phyloP scores from a whole-genome alignment of 2,329 filamentous ascomycete species.

The Elsinoe ampelina region DNA sequence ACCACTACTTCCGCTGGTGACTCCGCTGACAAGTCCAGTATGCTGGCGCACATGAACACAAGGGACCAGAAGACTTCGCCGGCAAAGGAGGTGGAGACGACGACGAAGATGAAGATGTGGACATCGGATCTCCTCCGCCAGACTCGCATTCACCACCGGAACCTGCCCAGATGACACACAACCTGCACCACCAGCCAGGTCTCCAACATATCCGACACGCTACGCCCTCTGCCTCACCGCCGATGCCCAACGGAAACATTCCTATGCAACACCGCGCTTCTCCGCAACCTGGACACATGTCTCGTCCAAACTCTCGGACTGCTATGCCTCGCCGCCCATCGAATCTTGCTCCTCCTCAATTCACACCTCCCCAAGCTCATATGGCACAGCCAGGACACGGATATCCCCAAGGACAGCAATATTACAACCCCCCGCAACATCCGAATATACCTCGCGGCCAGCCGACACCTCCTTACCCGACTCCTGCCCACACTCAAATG shows the following conservation, averaged over 20 bases:
- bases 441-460: conserved; percentile 16
- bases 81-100: conserved; percentile 62
- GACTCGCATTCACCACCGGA: conserved; percentile 57
- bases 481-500: conserved; percentile 40
- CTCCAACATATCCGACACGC: conserved; percentile 75
- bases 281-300: conserved; percentile 67
- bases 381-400: conserved; percentile 55
- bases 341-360: conserved; percentile 54
- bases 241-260: conserved; percentile 63
- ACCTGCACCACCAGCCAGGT: conserved; percentile 44
- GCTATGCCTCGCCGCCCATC: conserved; percentile 62
- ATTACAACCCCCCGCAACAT: conserved; percentile 23
- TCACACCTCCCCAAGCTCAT: conserved; percentile 44
- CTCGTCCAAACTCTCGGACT: conserved; percentile 71
- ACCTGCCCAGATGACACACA: conserved; percentile 40
- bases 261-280: conserved; percentile 65
- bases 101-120: conserved; percentile 69
- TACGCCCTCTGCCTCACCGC: conserved; percentile 79
- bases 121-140: conserved; percentile 51
- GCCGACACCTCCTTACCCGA: conserved; percentile 21
- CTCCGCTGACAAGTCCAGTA: conserved; percentile 50
- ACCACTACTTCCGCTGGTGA: conserved; percentile 13
- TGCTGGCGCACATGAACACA: conserved; percentile 88
- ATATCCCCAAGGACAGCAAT: conserved; percentile 52
- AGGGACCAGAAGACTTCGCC: conserved; percentile 85